A percentile compares a stretch with the other conserved stretches of the same genome.
Evolutionary conservation across 164 flowering plant species (phyloP).

Genomic region (Nymphaea colorata): DNA sequence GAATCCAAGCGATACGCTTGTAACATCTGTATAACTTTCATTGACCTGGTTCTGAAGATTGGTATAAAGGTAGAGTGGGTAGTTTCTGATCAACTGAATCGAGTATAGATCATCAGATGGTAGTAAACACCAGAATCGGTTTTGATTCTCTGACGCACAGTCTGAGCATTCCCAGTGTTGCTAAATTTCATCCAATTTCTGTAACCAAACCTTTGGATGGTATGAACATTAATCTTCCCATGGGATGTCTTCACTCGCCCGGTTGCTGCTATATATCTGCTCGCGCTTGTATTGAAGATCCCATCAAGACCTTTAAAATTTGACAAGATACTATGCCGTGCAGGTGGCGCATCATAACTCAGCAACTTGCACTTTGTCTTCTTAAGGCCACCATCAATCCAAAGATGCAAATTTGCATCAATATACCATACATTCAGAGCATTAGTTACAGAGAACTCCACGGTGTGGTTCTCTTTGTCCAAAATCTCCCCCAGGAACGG

Average conservation of each 20-base stretch:
- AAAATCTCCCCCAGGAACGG: constrained; percentile 54
- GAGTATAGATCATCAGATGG: constrained; percentile 17
- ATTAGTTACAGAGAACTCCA: constrained; percentile 64
- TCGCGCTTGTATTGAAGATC: constrained; percentile 29
- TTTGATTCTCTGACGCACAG: constrained; percentile 45
- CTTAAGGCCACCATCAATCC: constrained; percentile 46
- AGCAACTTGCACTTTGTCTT: constrained; percentile 39
- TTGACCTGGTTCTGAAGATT: constrained; percentile 28
- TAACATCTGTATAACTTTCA: constrained; percentile 12
- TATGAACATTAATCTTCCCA: constrained; percentile 43
- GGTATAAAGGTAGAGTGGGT: constrained; percentile 27
- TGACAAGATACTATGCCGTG: constrained; percentile 12
- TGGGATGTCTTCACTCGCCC: constrained; percentile 77
- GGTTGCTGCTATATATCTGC: constrained; percentile 28
- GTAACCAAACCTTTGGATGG: constrained; percentile 36
- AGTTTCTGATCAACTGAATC: constrained; percentile 16
- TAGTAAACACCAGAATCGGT: constrained; percentile 22
- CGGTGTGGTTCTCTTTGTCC: constrained; percentile 49
- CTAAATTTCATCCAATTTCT: constrained; percentile 46
- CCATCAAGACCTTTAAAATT: constrained; percentile 54
- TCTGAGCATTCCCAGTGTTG: constrained; percentile 45
- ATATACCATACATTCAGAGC: constrained; percentile 78
- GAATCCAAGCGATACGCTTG: constrained; percentile 47
- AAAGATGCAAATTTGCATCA: constrained; percentile 83
- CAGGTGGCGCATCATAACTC: constrained; percentile 16